Evolutionary conservation across 1,284 basidiomycete species (phyloP), one percentile per base, ranked within the genome.

Genomic region (Marasmius sp.): DNA sequence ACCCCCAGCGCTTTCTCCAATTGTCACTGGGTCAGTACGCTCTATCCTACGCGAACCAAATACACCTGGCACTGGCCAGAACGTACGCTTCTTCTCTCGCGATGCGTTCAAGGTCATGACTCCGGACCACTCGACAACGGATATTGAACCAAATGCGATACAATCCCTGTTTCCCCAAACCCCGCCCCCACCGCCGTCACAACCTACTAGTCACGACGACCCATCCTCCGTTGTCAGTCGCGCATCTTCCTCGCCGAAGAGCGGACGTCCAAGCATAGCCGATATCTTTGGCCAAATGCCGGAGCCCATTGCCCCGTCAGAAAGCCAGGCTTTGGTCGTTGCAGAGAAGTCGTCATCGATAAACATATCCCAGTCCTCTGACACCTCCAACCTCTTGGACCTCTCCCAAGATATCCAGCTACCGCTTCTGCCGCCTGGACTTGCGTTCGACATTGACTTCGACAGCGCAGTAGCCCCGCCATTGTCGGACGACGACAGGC

Each of bases 11-110:
- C 60, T 65, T 39, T 72, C 74, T 14, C 76, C 74, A 39, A 68
- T 65, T 52, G 61, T 58, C 43, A 77, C 77, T 41, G 75, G 77
- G 47, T 88, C 87, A 16, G 75, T 89, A 4, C 83, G 88, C 27
- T 90, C 89, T 18, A 91, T 91, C 64, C 77, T 91, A 22, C 85
- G 87, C 41, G 85, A 87, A 62, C 81, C 80, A 8, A 86, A 86
- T 57, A 89, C 89, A 0, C 89, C 89, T n/a, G 86, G 84, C 3
- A 87, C 87, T 5, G 88, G 88, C 9, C 86, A 87, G 69, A 90
- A 84, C 67, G 89, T 90, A 22, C 86, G 88, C 8, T 91, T 90
- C 75, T 89, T 88, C 72, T 83, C 86, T n/a, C 79, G 85, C 27
- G 84, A 89, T 61, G 85, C 84, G 10, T 86, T 82, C 72, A 85